phyloP scores from a whole-genome alignment of 179 eudicot genomes.

The Pouteria campechiana region DNA sequence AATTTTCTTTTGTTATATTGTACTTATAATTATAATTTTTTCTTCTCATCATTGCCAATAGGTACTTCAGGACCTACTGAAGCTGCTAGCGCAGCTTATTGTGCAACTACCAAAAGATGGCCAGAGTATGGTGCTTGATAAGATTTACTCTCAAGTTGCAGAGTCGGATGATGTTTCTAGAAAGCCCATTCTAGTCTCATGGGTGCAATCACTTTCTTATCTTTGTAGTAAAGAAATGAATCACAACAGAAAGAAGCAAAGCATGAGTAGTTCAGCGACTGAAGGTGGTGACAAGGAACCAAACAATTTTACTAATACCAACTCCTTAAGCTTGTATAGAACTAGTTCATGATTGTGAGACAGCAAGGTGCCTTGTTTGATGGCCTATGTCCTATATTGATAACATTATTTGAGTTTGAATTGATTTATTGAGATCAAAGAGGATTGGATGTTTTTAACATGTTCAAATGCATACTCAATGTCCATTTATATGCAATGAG shows the following conservation, averaged over 20 bases:
- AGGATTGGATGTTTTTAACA: no score
- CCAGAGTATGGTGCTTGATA: slow-evolving; percentile 56
- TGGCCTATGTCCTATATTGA: not conserved
- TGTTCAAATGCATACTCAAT: no score
- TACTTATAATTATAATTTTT: no score
- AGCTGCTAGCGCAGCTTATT: slow-evolving; percentile 58
- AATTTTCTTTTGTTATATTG: no score
- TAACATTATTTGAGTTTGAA: not conserved
- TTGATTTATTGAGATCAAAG: no score
- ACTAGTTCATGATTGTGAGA: slow-evolving; percentile 33
- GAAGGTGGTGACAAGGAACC: slow-evolving; percentile 11
- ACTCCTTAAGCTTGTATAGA: slow-evolving; percentile 21
- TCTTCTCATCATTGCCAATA: no score
- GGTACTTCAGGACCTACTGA: slow-evolving; percentile 70
- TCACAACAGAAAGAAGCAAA: no score
- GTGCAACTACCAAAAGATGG: slow-evolving; percentile 51
- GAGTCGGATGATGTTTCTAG: slow-evolving; percentile 93
- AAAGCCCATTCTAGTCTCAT: slow-evolving; percentile 76
- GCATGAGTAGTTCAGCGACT: slow-evolving; percentile 6
- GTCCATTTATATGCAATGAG: no score
- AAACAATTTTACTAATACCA: slow-evolving; percentile 11
- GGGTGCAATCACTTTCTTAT: slow-evolving; percentile 86
- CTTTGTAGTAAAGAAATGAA: slow-evolving; percentile 43
- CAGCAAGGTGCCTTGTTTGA: slow-evolving; percentile 4
- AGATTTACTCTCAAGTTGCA: slow-evolving; percentile 67